Evolutionary conservation across 208 protist species (phyloP), one percentile per base, ranked within the genome.

Genomic region (Crithidia bombi): DNA sequence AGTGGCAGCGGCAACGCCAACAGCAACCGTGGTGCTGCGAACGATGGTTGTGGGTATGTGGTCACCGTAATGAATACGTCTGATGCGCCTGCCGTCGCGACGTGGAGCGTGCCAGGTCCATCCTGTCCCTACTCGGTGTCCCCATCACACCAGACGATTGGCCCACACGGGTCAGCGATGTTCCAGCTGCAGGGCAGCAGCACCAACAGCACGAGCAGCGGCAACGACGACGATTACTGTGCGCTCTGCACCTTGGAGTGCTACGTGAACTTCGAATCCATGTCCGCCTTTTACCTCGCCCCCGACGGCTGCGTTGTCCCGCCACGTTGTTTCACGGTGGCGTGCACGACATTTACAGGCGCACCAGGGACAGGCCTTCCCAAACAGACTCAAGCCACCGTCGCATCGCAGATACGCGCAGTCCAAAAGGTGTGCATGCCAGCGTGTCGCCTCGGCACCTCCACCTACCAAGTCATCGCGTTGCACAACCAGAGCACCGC

Each of bases 211-310:
- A 55, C 11, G 61, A 36, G 41, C 65, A 43, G 30, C 44, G 32
- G 36, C 65, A 33, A 33, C 41, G 52, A 46, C 15, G 57, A 72
- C 32, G 73, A 73, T 25, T n/a, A 58, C 5, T 17, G 63, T 11
- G 57, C 59, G 14, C 30, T 49, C 41, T 47, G 50, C 51, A 61
- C 65, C 51, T 33, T 98, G 11, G 93, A 98, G 87, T 98, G 95
- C 81, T 96, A 94, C 78, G 87, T 94, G 36, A 90, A 87, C 70
- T 95, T 86, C 68, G 95, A 89, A 58, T 78, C 85, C 33, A 96
- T 96, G 83, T 82, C 83, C 30, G 87, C 83, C 5, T 97, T 96
- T 65, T 87, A 90, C 44, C 75, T 94, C 30, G 80, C 91, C 10
- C 71, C 56, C 0, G 79, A 91, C 19, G 76, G 75, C 47, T 78